These are phyloP conservation scores for Groenewaldozyma salmanticensis DNA, from an alignment of 805 yeast species.

Conservation along the genomic window DNA sequence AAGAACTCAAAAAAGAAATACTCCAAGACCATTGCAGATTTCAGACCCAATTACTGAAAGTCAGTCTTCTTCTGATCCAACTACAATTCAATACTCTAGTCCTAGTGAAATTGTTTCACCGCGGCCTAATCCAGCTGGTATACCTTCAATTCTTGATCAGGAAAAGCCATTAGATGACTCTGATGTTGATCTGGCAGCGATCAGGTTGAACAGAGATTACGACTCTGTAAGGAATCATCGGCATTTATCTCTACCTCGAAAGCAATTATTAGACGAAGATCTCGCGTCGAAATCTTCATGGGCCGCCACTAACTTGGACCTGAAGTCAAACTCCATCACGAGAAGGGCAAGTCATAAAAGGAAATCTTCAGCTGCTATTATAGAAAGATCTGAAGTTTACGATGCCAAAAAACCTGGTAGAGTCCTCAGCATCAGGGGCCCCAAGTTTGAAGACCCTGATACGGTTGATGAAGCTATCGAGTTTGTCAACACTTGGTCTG, in stretches of 20 bases:
- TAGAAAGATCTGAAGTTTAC: conserved; percentile 10
- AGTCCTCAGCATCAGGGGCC: neutral
- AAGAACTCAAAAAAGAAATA: neutral
- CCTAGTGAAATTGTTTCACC: conserved; percentile 4
- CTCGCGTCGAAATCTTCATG: neutral
- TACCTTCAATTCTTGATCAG: neutral
- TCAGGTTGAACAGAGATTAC: neutral
- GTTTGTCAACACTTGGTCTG: conserved; percentile 25
- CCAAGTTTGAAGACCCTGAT: conserved; percentile 5
- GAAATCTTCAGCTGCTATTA: conserved; percentile 5
- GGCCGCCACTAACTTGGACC: neutral
- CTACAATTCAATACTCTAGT: neutral
- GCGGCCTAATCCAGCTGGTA: conserved; percentile 2
- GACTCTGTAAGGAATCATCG: neutral
- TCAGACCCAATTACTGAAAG: neutral
- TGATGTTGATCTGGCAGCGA: neutral
- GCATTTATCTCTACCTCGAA: conserved; percentile 1
- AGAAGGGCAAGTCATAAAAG: neutral
- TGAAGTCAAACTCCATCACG: neutral
- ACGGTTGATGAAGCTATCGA: conserved; percentile 23
- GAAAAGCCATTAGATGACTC: neutral
- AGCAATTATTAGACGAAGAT: neutral
- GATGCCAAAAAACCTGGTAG: conserved; percentile 3
- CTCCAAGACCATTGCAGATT: neutral
- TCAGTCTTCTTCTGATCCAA: neutral